Evolutionary conservation across 768 basidiomycete species (phyloP).

Genomic region (Mycena maculata): DNA sequence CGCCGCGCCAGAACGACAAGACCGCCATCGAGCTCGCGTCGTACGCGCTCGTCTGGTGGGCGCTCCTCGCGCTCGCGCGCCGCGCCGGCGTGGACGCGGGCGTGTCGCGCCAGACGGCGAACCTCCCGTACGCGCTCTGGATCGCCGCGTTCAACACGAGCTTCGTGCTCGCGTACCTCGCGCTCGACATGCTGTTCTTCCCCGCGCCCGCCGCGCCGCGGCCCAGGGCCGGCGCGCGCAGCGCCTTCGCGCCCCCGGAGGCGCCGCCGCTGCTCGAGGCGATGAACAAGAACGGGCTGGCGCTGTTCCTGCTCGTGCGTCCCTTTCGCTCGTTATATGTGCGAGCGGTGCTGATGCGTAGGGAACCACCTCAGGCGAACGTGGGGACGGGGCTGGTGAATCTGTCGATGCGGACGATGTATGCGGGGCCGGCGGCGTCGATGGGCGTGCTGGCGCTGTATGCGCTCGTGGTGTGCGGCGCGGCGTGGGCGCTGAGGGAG

Average conservation of each 20-base stretch:
- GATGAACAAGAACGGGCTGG: conserved; percentile 84
- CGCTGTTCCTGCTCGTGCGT: conserved; percentile 85
- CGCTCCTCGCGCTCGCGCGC: conserved; percentile 55
- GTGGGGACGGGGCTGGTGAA: conserved; percentile 88
- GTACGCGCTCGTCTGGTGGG: conserved; percentile 87
- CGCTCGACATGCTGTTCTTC: conserved; percentile 80
- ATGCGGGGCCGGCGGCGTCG: conserved; percentile 65
- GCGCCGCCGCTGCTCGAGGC: conserved; percentile 76
- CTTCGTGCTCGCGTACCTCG: conserved; percentile 84
- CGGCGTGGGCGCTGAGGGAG: conserved; percentile 66
- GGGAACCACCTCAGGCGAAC: conserved; percentile 72
- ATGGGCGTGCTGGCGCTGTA: conserved; percentile 75
- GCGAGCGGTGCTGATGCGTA: neutral
- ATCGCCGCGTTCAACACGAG: conserved; percentile 88
- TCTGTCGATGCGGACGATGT: conserved; percentile 84
- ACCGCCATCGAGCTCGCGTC: conserved; percentile 80
- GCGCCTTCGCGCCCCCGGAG: conserved; percentile 21
- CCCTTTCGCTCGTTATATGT: neutral
- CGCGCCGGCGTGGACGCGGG: conserved; percentile 56
- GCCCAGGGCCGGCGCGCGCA: conserved; percentile 40
- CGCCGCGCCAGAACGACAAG: conserved; percentile 74
- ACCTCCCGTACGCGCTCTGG: conserved; percentile 91
- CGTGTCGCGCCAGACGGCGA: conserved; percentile 70
- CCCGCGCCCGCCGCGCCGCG: conserved; percentile 56
- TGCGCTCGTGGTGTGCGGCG: conserved; percentile 62